phyloP scores from a whole-genome alignment of 805 yeast species.

The Candida coquimbonensis region DNA sequence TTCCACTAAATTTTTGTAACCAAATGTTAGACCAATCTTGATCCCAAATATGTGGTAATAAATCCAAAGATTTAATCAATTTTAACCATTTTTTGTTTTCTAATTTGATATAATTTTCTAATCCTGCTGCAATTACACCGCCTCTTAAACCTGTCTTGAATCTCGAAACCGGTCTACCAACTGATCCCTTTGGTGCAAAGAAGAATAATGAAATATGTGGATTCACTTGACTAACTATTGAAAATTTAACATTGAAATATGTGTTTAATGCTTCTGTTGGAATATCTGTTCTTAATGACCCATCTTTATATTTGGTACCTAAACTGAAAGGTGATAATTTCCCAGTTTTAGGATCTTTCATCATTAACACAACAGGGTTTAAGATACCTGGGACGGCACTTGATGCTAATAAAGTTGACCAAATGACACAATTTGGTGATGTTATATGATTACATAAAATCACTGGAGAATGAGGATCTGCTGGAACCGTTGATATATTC shows the following conservation, averaged over 20 bases:
- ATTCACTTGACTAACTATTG: slow-evolving; percentile 75
- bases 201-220: slow-evolving; percentile 75
- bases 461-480: slow-evolving; percentile 76
- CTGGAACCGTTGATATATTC: slow-evolving; percentile 73
- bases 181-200: slow-evolving; percentile 73
- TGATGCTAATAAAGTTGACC: slow-evolving; percentile 72
- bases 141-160: slow-evolving; percentile 61
- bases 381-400: slow-evolving; percentile 80
- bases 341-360: slow-evolving; percentile 37
- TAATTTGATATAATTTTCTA: slow-evolving; percentile 62
- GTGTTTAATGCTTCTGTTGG: slow-evolving; percentile 70
- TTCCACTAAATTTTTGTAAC: slow-evolving; percentile 67
- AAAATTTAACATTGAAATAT: slow-evolving; percentile 68
- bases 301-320: slow-evolving; percentile 72
- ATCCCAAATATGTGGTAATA: slow-evolving; percentile 60
- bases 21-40: slow-evolving; percentile 79
- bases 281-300: slow-evolving; percentile 70
- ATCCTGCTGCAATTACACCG: slow-evolving; percentile 66
- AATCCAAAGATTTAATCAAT: slow-evolving; percentile 54
- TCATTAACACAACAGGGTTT: slow-evolving; percentile 75
- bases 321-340: slow-evolving; percentile 58
- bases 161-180: slow-evolving; percentile 69
- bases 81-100: slow-evolving; percentile 76
- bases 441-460: slow-evolving; percentile 71
- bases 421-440: slow-evolving; percentile 73